Conservation (phyloP, 1,284 basidiomycete genomes). For the Heterobasidion parviporum region DNA sequence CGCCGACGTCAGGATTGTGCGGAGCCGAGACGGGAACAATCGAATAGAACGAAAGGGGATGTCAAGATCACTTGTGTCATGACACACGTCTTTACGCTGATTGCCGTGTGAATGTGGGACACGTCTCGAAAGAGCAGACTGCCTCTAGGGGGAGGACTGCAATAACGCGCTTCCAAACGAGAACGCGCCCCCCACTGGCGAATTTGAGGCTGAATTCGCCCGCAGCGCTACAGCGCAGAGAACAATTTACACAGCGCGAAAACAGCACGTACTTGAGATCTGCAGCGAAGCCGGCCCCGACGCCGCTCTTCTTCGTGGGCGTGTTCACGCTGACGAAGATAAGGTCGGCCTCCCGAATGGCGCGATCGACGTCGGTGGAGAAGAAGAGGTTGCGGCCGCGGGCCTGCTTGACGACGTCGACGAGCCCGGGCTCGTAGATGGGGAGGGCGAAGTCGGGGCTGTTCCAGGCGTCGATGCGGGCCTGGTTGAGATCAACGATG, state of each 20-base stretch:
- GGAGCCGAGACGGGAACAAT: no score
- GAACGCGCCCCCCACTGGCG: background rate
- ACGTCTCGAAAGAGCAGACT: no score
- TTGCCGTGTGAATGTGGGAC: no score
- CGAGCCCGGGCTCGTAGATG: conserved; percentile 98
- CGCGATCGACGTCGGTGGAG: conserved; percentile 91
- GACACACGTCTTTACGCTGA: no score
- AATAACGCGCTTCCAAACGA: no score
- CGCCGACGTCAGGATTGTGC: no score
- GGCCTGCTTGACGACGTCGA: conserved; percentile 82
- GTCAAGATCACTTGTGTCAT: no score
- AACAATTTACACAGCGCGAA: background rate
- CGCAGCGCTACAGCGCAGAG: background rate
- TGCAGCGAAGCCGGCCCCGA: conserved; percentile 95
- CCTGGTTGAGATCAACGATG: conserved; percentile 95
- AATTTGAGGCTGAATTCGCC: no score
- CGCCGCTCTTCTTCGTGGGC: conserved; percentile 95
- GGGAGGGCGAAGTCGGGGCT: conserved; percentile 66
- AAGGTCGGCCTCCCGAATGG: conserved; percentile 87
- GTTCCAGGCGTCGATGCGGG: conserved; percentile 96
- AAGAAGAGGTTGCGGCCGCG: conserved; percentile 97
- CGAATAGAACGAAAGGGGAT: no score
- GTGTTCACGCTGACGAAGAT: conserved; percentile 93
- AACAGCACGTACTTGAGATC: conserved; percentile 77
- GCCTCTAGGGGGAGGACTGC: no score